Base-by-base conservation (phyloP, 352 stramenopile genomes). In the Pythium guiyangense region DNA sequence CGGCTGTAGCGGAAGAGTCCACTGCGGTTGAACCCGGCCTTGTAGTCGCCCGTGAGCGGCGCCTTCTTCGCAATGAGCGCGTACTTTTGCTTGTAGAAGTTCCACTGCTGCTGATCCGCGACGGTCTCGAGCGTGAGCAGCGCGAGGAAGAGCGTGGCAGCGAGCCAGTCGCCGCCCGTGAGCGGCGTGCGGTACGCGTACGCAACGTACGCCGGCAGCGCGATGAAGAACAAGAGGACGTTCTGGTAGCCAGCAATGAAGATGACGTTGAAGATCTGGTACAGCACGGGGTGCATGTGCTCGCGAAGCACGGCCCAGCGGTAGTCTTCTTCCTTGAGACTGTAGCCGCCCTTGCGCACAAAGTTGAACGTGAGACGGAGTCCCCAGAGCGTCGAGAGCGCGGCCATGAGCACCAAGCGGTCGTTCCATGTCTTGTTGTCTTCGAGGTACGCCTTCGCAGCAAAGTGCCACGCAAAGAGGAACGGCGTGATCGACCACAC, bases 241-340 rank as follows among this genome's bases (percentile, higher is more conserved):
- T 97, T 79, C 65, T 97, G 90, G 58, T 96, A 97, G 1, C 84
- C 63, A 34, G 77, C 85, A 66, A 98, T 97, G 60, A 98, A 97
- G 8, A 85, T 62, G 34, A 97, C 57, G 60, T 97, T 97, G 65
- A 98, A 96, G 52, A 96, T 43, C 45, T 93, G 69, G 77, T 90
- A 97, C 25, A 91, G 51, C n/a, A 87, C 69, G 48, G 73, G 81
- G 66, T 97, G 79, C 49, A 97, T 63, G 26, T 77, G 66, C 55
- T 92, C 73, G 12, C 83, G 83, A 46, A 97, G 54, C 20, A 86
- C 74, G 4, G 79, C 86, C 92, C 90, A 98, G 53, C 92, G 77
- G 66, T 97, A 98, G 79, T 98, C 92, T 66, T 97, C 88, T 29
- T 92, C 90, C 18, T 73, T 77, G 69, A 91, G 94, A 4, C 60